These are phyloP conservation scores for Boletellus sp. DNA, from an alignment of 1,284 basidiomycete genomes.

Conservation along the genomic window DNA sequence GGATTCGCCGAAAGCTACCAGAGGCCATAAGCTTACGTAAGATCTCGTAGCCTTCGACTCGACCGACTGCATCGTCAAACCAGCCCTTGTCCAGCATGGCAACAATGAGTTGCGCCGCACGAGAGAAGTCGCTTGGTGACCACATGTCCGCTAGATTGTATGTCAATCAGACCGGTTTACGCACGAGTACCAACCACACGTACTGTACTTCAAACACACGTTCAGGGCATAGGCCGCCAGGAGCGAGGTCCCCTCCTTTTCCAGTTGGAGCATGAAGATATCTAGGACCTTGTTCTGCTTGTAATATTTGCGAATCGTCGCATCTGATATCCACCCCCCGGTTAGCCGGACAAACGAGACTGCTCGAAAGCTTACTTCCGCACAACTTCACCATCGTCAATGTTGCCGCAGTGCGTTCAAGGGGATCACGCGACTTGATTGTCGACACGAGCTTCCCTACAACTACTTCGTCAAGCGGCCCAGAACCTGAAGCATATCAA, in stretches of 20 bases:
- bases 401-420: slow-evolving; percentile 4
- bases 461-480: background rate
- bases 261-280: slow-evolving; percentile 5
- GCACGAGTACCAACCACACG: background rate
- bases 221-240: slow-evolving; percentile 12
- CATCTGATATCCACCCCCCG: background rate
- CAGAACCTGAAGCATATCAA: background rate
- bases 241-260: background rate
- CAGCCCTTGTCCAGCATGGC: slow-evolving; percentile 7
- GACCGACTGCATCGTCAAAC: slow-evolving; percentile 16
- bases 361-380: background rate
- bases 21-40: background rate
- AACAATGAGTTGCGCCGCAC: background rate
- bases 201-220: background rate
- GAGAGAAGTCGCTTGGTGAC: background rate
- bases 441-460: slow-evolving; percentile 2
- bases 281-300: background rate
- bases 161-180: too few relatives aligned
- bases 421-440: background rate
- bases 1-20: too few relatives aligned
- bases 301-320: background rate
- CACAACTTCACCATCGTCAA: slow-evolving; percentile 12
- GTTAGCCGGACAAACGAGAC: background rate
- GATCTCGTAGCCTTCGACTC: background rate
- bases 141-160: background rate